Evolutionary conservation across 306 rosid genomes (phyloP), one percentile per base, ranked within the genome.

Genomic region (Crotalaria pallida): DNA sequence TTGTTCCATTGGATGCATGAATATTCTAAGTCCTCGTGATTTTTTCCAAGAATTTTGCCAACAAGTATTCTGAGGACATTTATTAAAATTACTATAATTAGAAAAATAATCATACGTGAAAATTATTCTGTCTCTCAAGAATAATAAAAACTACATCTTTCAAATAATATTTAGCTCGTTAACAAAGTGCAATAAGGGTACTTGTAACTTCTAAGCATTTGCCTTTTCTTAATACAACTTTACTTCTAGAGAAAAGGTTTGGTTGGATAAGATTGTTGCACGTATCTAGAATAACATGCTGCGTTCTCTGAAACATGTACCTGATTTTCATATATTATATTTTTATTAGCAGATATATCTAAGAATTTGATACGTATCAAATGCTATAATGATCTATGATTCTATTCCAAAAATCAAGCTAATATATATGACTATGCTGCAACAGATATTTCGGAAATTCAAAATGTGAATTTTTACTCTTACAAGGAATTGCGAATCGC

Each of bases 401-500:
- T 36, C n/a, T n/a, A n/a, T n/a, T n/a, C n/a, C n/a, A n/a, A n/a
- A 24, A 75, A 27, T 26, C 15, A 52, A 8, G 26, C 60, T 68
- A 65, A 55, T 51, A 8, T 62, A 43, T 16, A n/a, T n/a, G n/a
- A n/a, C 60, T 26, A 15, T 73, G 13, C 53, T 27, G 58, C 70
- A 48, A 79, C 87, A 84, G 90, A 73, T 65, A 64, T 90, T 77
- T 84, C 92, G 75, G 69, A 76, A 51, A 49, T 77, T 77, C 79
- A 67, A 68, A 88, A 88, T 83, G 74, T 88, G 18, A 87, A 58
- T 3, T 43, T 83, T 65, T 90, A 83, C 78, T 45, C 81, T 51
- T 86, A 80, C 82, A 82, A 79, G 72, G 95, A 92, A 59, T 71
- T 92, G 80, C 82, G 13, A 65, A 76, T 44, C 27, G 97, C 92